Conservation (phyloP, 495 filamentous ascomycete species). For the Aspergillus heteromorphus region DNA sequence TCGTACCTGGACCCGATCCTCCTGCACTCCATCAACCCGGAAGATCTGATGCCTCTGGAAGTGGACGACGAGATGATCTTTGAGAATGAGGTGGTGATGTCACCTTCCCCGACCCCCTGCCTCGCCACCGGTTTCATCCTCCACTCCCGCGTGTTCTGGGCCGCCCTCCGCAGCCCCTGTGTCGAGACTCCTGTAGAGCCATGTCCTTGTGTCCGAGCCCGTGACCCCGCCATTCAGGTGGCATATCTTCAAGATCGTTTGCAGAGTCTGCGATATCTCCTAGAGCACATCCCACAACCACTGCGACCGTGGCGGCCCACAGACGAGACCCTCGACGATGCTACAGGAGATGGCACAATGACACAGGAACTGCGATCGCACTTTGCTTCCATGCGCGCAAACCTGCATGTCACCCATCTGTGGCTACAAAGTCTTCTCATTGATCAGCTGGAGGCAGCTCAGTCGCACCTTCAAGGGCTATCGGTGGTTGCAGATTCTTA, state of each 20-base stretch:
- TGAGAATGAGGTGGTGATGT: slow-evolving; percentile 15
- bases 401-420: slow-evolving; percentile 20
- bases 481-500: not conserved
- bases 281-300: slow-evolving; percentile 5
- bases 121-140: slow-evolving; percentile 13
- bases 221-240: slow-evolving; percentile 8
- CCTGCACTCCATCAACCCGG: slow-evolving; percentile 16
- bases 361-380: not conserved
- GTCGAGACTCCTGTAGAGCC: slow-evolving; percentile 4
- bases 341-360: not conserved
- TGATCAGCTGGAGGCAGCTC: slow-evolving; percentile 17
- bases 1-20: slow-evolving; percentile 16
- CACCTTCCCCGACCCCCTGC: not conserved
- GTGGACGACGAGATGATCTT: slow-evolving; percentile 23
- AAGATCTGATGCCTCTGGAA: slow-evolving; percentile 19
- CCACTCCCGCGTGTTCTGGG: slow-evolving; percentile 19
- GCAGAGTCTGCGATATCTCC: slow-evolving; percentile 6
- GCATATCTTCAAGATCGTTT: slow-evolving; percentile 10
- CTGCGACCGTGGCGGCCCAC: slow-evolving; percentile 3
- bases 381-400: slow-evolving; percentile 19
- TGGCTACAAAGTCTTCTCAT: slow-evolving; percentile 23
- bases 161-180: slow-evolving; percentile 7
- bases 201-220: slow-evolving; percentile 13
- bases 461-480: not conserved
- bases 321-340: not conserved